Percentiles rank a stretch among this genome's conserved stretches.
phyloP scores from a whole-genome alignment of 2,329 filamentous ascomycete genomes.

The Neopestalotiopsis sp. region DNA sequence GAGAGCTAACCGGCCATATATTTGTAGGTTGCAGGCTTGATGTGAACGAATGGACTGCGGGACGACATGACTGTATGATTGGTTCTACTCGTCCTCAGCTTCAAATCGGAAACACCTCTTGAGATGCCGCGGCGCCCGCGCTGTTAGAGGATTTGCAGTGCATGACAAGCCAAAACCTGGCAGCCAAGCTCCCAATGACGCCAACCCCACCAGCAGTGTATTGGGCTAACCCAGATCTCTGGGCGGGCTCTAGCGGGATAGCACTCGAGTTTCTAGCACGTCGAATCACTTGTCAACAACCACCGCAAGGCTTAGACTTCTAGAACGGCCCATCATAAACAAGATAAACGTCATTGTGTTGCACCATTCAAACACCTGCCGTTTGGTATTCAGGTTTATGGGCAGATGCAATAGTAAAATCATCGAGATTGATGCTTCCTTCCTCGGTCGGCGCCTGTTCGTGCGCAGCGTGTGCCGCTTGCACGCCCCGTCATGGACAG shows the following conservation, averaged over 20 bases:
- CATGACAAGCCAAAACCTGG: slow-evolving; percentile 12
- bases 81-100: background rate
- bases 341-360: slow-evolving; percentile 6
- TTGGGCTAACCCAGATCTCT: background rate
- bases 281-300: slow-evolving; percentile 8
- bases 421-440: background rate
- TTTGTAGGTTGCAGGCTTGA: too few species aligned
- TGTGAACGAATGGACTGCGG: too few species aligned
- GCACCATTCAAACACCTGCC: background rate
- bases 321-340: background rate
- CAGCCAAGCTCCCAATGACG: slow-evolving; percentile 16
- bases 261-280: background rate
- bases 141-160: background rate
- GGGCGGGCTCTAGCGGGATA: background rate
- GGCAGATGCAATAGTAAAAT: background rate
- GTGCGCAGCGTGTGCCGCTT: background rate
- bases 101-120: background rate
- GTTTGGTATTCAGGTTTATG: background rate
- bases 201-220: background rate
- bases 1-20: too few species aligned
- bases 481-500: background rate
- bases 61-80: background rate
- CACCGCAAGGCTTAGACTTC: background rate
- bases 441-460: too few species aligned
- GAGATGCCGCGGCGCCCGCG: background rate